A percentile compares a stretch with the other conserved stretches of the same genome.
Conservation (phyloP, 192 early-diverging fungal species). For the Dissophora ornata region DNA sequence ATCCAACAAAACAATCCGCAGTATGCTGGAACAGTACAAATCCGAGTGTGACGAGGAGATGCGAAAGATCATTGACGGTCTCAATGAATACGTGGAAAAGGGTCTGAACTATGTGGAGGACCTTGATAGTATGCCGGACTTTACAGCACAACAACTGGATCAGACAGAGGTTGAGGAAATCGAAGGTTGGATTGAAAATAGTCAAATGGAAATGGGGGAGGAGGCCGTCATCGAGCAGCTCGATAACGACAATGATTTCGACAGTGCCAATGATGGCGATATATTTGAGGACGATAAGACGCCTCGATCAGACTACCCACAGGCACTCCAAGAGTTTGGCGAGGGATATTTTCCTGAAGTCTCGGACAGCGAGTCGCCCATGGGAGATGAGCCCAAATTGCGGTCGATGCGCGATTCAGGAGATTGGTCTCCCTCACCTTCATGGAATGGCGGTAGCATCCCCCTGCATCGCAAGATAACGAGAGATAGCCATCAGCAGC, state of each 20-base stretch:
- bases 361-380: constrained; percentile 38
- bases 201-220: constrained; percentile 55
- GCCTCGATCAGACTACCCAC: constrained; percentile 35
- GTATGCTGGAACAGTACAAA: constrained; percentile 53
- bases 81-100: constrained; percentile 75
- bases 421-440: constrained; percentile 50
- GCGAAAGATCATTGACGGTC: constrained; percentile 70
- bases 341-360: constrained; percentile 51
- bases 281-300: constrained; percentile 37
- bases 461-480: constrained; percentile 50
- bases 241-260: constrained; percentile 16
- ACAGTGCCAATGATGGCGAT: constrained; percentile 16
- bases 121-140: constrained; percentile 47
- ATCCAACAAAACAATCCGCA: constrained; percentile 47
- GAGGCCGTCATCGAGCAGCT: constrained; percentile 27
- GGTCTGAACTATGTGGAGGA: constrained; percentile 62
- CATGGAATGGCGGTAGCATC: constrained; percentile 53
- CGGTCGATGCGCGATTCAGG: constrained; percentile 45
- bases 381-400: constrained; percentile 31
- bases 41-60: constrained; percentile 57
- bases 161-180: constrained; percentile 49
- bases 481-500: constrained; percentile 28
- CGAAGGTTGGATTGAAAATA: constrained; percentile 54
- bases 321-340: constrained; percentile 26
- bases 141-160: constrained; percentile 36